Base-by-base conservation (phyloP, 805 yeast species). In the Candida vartiovaarae region DNA sequence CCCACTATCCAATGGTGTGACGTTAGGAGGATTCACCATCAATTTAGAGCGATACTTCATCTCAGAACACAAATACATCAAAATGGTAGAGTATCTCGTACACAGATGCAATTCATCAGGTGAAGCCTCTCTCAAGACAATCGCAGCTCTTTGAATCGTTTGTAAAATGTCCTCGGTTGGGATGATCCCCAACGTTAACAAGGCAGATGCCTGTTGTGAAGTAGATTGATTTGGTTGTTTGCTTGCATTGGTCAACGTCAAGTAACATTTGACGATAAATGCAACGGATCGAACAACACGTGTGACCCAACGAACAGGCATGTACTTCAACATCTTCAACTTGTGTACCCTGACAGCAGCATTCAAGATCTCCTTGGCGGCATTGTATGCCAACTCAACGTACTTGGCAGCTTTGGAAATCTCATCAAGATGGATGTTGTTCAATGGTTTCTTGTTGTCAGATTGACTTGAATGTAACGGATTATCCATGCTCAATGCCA, bases 281-380 rank as follows among this genome's bases (percentile, higher is more conserved):
- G 96, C 93, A 9, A 88, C 88, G 0, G 96, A 86, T 53, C 91
- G 78, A 23, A 90, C 89, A 27, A 88, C 79, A 41, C 95, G 71
- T 0, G 86, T 83, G 6, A 84, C 80, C 95, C 96, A 89, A 49
- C 96, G 69, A n/a, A 88, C 89, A 1, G 98, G 96, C 81, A 89
- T 87, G 57, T 73, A 83, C 45, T 79, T 70, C 42, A 88, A 65
- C 69, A 82, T 65, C 46, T 74, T 76, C 46, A 83, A 64, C 48
- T 71, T 71, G 54, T 82, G 86, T 5, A 88, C 79, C 34, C 93
- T 65, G 44, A 76, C 78, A 4, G 90, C 84, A 4, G 84, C 82
- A 25, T 75, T 71, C 27, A 90, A 65, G 54, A 86, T 76, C 57
- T 85, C 95, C 54, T 81, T 80, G 1, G 96, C 96, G 0, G 97